Base-by-base conservation (phyloP, 2,329 filamentous ascomycete genomes). In the Chalaropsis ovoidea region DNA sequence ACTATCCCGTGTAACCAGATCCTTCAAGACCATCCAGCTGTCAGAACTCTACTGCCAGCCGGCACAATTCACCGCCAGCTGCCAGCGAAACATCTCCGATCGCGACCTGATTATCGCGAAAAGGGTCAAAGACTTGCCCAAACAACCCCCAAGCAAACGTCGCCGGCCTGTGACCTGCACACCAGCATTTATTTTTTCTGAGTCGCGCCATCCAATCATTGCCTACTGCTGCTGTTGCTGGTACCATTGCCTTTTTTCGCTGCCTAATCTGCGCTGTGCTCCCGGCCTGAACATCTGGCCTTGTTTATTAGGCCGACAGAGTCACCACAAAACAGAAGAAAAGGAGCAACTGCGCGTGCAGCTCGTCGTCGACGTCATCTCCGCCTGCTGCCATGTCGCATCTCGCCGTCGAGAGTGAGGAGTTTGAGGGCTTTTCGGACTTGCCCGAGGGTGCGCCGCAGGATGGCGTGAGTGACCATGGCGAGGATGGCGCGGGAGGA, bases 351-450 rank as follows among this genome's bases (percentile, higher is more conserved):
- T 47, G 43, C 15, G 43, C 8, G 35, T 7, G 35, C 8, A 7
- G 35, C 35, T 39, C 35, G 8, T 6, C 35, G 35, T 10, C 35
- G 8, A 7, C 35, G 1, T 39, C 43, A n/a, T 10, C 27, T 19
- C 24, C 3, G 54, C 1, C 35, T 10, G 8, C 8, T 10, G 35
- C 35, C 5, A 39, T 39, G 35, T 39, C 35, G 8, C 35, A 10
- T 39, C 6, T 31, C 10, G 27, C 54, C 15, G 31, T 61, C 24
- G 60, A 66, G 27, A 2, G 15, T 49, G 60, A 62, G 6, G 65
- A 66, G 42, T 63, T 66, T 60, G 60, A 66, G 60, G 49, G 61
- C 52, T 58, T 66, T 24, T n/a, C 60, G 24, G 47, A 66, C 35
- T 43, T 39, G 35, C 63, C 63, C 13, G 52, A 41, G 11, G 24